Conservation (phyloP, 2,329 filamentous ascomycete genomes). For the Cladosporium sp. region DNA sequence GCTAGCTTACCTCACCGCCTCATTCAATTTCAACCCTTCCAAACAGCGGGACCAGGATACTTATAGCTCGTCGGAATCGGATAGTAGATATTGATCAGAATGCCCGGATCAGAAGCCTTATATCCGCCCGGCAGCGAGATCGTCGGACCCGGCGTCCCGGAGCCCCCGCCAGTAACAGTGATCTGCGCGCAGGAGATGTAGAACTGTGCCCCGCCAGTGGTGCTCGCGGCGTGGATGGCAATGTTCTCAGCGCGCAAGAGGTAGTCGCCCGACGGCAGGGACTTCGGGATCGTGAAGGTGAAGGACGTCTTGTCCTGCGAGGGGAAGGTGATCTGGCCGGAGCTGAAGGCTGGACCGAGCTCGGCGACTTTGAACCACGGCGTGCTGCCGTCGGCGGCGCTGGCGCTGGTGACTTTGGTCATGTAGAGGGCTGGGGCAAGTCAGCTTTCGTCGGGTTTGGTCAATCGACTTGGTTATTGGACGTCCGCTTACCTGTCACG, state of each 20-base stretch:
- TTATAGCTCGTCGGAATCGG: constrained; percentile 26
- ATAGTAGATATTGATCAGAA: constrained; percentile 34
- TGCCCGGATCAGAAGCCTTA: constrained; percentile 36
- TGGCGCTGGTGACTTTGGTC: constrained; percentile 39
- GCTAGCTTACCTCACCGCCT: no score
- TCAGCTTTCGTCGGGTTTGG: constrained; percentile 24
- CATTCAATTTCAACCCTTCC: constrained; percentile 4
- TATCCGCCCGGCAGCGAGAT: constrained; percentile 34
- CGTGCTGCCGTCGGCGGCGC: constrained; percentile 29
- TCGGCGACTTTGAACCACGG: constrained; percentile 50
- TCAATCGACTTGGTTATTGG: background rate
- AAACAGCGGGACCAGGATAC: constrained; percentile 29
- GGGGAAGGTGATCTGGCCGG: constrained; percentile 9
- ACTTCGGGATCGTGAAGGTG: constrained; percentile 39
- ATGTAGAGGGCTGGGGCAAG: constrained; percentile 40
- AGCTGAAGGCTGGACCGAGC: constrained; percentile 5
- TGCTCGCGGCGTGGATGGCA: constrained; percentile 46
- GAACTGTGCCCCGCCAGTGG: constrained; percentile 31
- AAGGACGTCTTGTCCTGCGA: constrained; percentile 9
- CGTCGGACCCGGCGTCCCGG: constrained; percentile 28
- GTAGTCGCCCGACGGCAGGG: constrained; percentile 49
- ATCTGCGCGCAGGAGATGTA: constrained; percentile 31
- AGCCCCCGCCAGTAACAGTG: constrained; percentile 12
- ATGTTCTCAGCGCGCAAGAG: constrained; percentile 51
- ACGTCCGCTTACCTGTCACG: background rate